Evolutionary conservation across 441 rosid genomes (phyloP).

Genomic region (Arabidopsis lyrata): DNA sequence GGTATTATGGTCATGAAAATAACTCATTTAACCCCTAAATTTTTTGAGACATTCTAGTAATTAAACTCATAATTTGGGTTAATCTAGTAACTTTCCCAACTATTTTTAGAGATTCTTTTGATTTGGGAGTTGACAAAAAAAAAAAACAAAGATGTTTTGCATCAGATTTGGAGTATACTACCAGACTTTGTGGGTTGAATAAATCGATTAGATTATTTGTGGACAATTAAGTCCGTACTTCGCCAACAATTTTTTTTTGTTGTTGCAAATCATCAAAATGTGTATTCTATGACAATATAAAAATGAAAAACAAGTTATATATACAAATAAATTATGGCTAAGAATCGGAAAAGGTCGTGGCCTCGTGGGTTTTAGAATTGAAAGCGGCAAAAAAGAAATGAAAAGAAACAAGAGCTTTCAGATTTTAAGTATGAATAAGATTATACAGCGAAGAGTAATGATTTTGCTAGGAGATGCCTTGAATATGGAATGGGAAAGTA

Average conservation of each 20-base stretch:
- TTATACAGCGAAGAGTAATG: constrained; percentile 1
- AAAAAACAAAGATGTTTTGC: background rate
- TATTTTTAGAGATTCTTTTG: background rate
- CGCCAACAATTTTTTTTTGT: background rate
- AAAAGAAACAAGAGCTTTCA: background rate
- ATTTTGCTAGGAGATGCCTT: constrained; percentile 11
- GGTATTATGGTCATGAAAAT: too few relatives aligned
- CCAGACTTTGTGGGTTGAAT: background rate
- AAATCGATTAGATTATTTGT: background rate
- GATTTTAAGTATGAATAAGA: background rate
- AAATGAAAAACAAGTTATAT: background rate
- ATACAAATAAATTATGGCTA: background rate
- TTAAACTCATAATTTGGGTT: too few relatives aligned
- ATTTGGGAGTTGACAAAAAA: constrained; percentile 9
- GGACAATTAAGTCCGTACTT: background rate
- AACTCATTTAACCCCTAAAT: too few relatives aligned
- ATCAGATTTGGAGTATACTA: background rate
- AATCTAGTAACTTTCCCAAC: too few relatives aligned
- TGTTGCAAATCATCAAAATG: background rate
- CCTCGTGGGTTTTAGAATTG: background rate
- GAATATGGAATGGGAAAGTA: constrained; percentile 8
- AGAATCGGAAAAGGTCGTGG: background rate
- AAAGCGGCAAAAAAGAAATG: background rate
- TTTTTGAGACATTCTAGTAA: too few relatives aligned
- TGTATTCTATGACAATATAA: background rate